Evolutionary conservation across 75 land plant genomes (phyloP).

Genomic region (Pinus tabuliformis): DNA sequence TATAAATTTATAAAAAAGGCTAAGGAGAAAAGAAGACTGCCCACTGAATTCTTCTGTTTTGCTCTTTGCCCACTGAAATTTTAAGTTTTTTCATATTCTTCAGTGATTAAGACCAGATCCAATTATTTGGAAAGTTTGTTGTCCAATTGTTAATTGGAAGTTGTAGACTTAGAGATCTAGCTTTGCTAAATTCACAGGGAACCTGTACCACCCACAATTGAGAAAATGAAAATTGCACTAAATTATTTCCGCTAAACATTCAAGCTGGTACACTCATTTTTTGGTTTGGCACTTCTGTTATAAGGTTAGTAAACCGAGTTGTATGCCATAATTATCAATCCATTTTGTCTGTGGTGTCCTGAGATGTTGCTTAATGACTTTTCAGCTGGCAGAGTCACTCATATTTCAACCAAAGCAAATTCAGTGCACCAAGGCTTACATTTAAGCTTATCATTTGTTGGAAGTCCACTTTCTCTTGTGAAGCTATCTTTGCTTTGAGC

Average conservation of each 20-base stretch:
- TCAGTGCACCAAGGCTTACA: background rate
- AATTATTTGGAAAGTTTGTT: background rate
- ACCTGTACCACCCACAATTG: background rate
- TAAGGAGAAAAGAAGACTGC: too few species aligned
- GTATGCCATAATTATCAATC: too few species aligned
- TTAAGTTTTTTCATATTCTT: background rate
- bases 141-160: background rate
- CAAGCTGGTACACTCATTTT: background rate
- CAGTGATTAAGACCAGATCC: background rate
- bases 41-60: background rate
- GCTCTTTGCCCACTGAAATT: background rate
- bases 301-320: too few species aligned
- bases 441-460: background rate
- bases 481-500: background rate
- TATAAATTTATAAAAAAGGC: too few species aligned
- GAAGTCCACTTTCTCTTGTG: background rate
- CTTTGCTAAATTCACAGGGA: background rate
- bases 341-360: background rate
- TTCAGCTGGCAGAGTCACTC: background rate
- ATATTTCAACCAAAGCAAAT: background rate
- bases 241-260: background rate
- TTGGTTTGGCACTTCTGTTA: background rate
- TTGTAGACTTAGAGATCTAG: background rate
- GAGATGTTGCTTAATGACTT: too few species aligned
- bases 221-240: background rate